Evolutionary conservation across 2,329 filamentous ascomycete genomes (phyloP), one percentile per base, ranked within the genome.

Genomic region (Ceratocystis cubensis): DNA sequence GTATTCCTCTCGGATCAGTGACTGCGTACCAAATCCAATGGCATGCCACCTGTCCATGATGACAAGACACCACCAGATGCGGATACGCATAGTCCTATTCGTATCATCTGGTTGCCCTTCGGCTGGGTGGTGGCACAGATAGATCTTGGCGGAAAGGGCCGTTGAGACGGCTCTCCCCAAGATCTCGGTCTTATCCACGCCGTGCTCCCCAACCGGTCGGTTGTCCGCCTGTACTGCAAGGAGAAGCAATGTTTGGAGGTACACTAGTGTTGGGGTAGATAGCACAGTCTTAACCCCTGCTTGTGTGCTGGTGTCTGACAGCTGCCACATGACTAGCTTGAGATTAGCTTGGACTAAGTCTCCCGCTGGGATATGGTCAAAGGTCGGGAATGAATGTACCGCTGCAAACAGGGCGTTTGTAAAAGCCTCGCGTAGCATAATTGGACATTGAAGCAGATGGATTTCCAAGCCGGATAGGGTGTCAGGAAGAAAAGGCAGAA

Each of bases 1-100:
- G 64, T 79, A 83, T 68, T 82, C 80, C 70, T 88, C 82, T 1
- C 82, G 83, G 67, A 91, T 84, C 67, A 86, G 78, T 13, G 84
- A 70, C 1, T 86, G 84, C 69, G 81, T 84, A 13, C 82, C 84
- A 3, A 82, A 86, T 25, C 84, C 85, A n/a, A 84, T 81, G 3
- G 88, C 85, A 72, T 89, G 84, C 86, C 86, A 91, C 17, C 87
- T 82, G 71, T 91, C 88, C 69, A 91, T 81, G 69, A 88, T 80
- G 59, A 89, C 81, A 44, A 91, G 76, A 15, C 84, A 83, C 84
- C 86, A 89, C 88, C 88, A 91, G 20, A 86, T 81, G 22, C 61
- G 61, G 13, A 33, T 25, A 30, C 13, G 25, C 53, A 22, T 22
- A 5, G 7, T 56, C 86, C 81, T 63, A 85, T 78, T 1, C 81